phyloP scores from a whole-genome alignment of 2,329 filamentous ascomycete species.

The Dichotomopilus funicola region DNA sequence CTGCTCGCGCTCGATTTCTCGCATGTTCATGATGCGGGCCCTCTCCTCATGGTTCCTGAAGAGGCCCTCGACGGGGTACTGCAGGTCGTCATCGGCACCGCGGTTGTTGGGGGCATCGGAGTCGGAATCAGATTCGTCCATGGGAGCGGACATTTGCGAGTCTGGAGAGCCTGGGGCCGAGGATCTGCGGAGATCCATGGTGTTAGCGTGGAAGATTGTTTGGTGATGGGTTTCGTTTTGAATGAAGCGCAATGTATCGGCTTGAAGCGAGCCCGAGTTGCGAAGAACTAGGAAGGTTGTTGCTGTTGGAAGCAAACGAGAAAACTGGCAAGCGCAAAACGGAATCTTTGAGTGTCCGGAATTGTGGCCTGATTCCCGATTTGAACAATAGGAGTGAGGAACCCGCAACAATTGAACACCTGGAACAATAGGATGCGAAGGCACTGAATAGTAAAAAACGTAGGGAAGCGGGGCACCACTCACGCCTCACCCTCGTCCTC shows the following conservation, averaged over 20 bases:
- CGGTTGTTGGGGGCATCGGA: slow-evolving; percentile 49
- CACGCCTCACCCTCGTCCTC: slow-evolving; percentile 79
- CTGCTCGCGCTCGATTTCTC: slow-evolving; percentile 85
- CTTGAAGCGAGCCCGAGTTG: too few species aligned
- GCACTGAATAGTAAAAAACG: slow-evolving; percentile 6
- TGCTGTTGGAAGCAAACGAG: too few species aligned
- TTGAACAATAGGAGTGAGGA: not conserved
- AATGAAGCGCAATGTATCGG: too few species aligned
- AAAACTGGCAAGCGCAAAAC: not conserved
- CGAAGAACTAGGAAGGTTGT: not conserved
- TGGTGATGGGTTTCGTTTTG: too few species aligned
- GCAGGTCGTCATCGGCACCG: slow-evolving; percentile 48
- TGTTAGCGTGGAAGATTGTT: slow-evolving; percentile 5
- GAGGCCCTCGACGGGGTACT: slow-evolving; percentile 84
- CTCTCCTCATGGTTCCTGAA: slow-evolving; percentile 70
- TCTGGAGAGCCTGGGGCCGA: slow-evolving; percentile 62
- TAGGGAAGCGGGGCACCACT: slow-evolving; percentile 36
- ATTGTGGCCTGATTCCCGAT: not conserved
- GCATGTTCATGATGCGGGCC: slow-evolving; percentile 72
- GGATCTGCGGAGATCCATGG: slow-evolving; percentile 46
- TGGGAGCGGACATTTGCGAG: slow-evolving; percentile 75
- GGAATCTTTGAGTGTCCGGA: not conserved
- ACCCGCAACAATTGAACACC: not conserved
- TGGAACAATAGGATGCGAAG: not conserved
- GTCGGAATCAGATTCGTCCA: slow-evolving; percentile 86